Evolutionary conservation across 768 basidiomycete species (phyloP), one percentile per base, ranked within the genome.

Genomic region (Lactarius hatsudake): DNA sequence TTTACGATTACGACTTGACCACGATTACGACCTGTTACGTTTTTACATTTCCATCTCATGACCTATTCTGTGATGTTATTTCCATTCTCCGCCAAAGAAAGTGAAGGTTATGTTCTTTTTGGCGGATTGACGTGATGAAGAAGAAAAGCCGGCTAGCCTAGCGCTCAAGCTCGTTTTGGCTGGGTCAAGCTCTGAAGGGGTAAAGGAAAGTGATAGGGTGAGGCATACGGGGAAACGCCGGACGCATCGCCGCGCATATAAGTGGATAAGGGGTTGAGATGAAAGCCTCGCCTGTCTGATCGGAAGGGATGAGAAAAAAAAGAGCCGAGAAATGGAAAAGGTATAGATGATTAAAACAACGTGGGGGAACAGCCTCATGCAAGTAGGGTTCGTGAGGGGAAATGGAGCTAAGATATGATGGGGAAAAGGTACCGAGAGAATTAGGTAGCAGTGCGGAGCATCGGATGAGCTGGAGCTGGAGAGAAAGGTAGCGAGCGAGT

Each of bases 1-100:
- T 64, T 75, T 77, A 77, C 72, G 73, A 75, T 75, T 77, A 77
- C 72, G 73, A 75, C 73, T 65, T 69, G 68, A 64, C 67, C 65
- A 67, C 63, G 65, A 72, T 72, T 73, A 69, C 64, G 69, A 71
- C 69, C 38, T 36, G 28, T 70, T 69, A 69, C 68, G 68, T 67
- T 69, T 57, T 45, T 59, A 38, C 40, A 34, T 53, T 64, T 56
- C 38, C 51, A 59, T 34, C 61, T 67, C 65, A 69, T 59, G 68
- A 69, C 64, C 66, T 59, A 42, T 45, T 63, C 51, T 63, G 28
- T 63, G 66, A 65, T 57, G 61, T 57, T 67, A 69, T 59, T 62
- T 51, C 61, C 60, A 58, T 45, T 53, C 13, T 58, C 18, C 40
- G 45, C 68, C 56, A 34, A 53, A 48, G 42, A 67, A 59, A 60